Conservation (phyloP, 352 stramenopile species). For the Globisporangium nagaii region DNA sequence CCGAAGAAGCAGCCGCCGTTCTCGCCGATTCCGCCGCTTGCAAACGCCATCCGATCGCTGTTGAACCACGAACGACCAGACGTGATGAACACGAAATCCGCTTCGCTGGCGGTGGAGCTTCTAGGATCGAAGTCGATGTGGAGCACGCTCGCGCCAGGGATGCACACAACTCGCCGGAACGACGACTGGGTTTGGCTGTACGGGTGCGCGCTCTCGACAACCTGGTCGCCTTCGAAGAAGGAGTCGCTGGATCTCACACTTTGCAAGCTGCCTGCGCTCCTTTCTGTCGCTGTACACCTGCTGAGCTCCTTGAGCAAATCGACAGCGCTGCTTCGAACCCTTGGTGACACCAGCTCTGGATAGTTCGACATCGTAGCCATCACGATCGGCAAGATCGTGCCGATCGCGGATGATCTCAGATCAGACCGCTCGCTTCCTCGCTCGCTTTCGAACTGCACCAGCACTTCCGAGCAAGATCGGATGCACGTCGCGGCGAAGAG, state of each 20-base stretch:
- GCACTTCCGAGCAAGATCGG: constrained; percentile 21
- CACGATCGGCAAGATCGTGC: constrained; percentile 42
- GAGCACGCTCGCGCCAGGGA: constrained; percentile 45
- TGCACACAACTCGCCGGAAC: constrained; percentile 50
- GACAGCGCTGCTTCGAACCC: constrained; percentile 18
- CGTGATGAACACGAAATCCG: constrained; percentile 64
- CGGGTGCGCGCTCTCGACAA: constrained; percentile 62
- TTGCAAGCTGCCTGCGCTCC: not conserved
- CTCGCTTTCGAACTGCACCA: not conserved
- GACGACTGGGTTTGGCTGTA: constrained; percentile 56
- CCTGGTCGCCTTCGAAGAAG: constrained; percentile 35
- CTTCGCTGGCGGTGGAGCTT: constrained; percentile 49
- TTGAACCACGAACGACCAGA: constrained; percentile 55
- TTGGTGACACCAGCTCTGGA: constrained; percentile 21
- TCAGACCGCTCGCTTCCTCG: not conserved
- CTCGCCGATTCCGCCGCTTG: constrained; percentile 51
- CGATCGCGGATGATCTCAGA: constrained; percentile 28
- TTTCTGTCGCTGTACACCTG: constrained; percentile 3
- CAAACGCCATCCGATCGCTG: constrained; percentile 49
- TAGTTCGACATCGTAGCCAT: constrained; percentile 40
- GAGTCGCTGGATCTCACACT: constrained; percentile 5
- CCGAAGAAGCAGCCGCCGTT: constrained; percentile 67
- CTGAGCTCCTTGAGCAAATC: constrained; percentile 30
- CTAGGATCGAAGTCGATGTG: constrained; percentile 68
- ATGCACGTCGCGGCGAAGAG: constrained; percentile 38